Evolutionary conservation across 257 asterid species (phyloP), one percentile per base, ranked within the genome.

Genomic region (Ocimum tenuiflorum): DNA sequence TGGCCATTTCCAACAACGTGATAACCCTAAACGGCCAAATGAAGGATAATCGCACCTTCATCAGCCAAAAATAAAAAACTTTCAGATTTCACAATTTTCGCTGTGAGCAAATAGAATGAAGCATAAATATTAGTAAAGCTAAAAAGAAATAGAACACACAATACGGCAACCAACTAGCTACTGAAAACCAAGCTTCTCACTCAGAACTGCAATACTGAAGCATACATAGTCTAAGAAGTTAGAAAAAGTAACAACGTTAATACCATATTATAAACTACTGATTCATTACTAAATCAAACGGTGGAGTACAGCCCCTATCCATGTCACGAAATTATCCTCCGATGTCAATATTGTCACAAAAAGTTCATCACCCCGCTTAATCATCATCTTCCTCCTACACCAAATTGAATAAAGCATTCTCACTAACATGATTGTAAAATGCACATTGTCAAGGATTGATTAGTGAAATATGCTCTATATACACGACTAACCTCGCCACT

Each of bases 301-400:
- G 60, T 63, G 31, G 56, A 31, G 36, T 31, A 31, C 6, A 7
- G 36, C 36, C 6, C n/a, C n/a, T n/a, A 1, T 1, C 36, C 72
- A 76, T 73, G 69, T 64, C 51, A 60, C 68, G 38, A 17, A 11
- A 71, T 13, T 48, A 38, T 35, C 38, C 56, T 27, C 35, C 50
- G 31, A 64, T n/a, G 68, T 64, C 57, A 75, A 46, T 18, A 47
- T 4, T 57, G 31, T 17, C 47, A 12, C 49, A 38, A 55, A 27
- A 41, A 33, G 29, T 33, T 53, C 60, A 38, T 13, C 39, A 19
- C n/a, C 49, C 35, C 64, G 13, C 14, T 68, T 70, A 79, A 53
- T 79, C 87, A 41, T 79, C 88, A 7, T 85, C 84, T 47, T 77
- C 94, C 68, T 79, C 83, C 89, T 81, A 29, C 77, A 80, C 29